Base-by-base conservation (phyloP, 208 protist species). In the Blastocrithidia nonstop region DNA sequence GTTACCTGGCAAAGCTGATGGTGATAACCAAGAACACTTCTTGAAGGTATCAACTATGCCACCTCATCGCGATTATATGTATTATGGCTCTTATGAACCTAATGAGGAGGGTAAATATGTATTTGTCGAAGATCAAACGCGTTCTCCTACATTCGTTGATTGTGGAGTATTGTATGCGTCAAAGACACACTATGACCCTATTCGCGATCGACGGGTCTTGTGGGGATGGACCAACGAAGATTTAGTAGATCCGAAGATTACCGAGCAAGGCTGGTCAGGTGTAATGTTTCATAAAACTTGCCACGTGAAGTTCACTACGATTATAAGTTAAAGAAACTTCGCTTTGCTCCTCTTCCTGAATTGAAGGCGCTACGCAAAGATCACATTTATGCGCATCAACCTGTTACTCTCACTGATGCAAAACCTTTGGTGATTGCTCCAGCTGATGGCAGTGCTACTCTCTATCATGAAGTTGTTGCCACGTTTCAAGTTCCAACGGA, bases 181-280 rank as follows among this genome's bases (percentile, higher is more conserved):
- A 33, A 79, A 71, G 59, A 57, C 52, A 17, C 63, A 67, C 57
- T 46, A 56, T 38, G 70, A 74, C 53, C 54, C 60, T 17, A 71
- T 71, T 49, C 55, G 70, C 8, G 61, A 71, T 35, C 48, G 58
- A 44, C 62, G 55, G 50, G 52, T 56, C 35, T 42, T 80, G 8
- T 71, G 62, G 57, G 66, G 66, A 45, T 74, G 66, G 57, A 57
- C 48, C 3, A 37, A 54, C 29, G 66, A 80, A 25, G 62, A 75
- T 48, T 45, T 69, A 35, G 58, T 17, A 31, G 32, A 63, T 39
- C 53, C 29, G 11, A 58, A 56, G 41, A 61, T 69, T 38, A 11
- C 22, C 13, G 19, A 41, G 15, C 52, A 70, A 28, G 70, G 60
- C 33, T 73, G 70, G 65, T 70, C 65, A 11, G 70, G 61, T 15